Base-by-base conservation (phyloP, 2,329 filamentous ascomycete species). In the Exserohilum rostratum region DNA sequence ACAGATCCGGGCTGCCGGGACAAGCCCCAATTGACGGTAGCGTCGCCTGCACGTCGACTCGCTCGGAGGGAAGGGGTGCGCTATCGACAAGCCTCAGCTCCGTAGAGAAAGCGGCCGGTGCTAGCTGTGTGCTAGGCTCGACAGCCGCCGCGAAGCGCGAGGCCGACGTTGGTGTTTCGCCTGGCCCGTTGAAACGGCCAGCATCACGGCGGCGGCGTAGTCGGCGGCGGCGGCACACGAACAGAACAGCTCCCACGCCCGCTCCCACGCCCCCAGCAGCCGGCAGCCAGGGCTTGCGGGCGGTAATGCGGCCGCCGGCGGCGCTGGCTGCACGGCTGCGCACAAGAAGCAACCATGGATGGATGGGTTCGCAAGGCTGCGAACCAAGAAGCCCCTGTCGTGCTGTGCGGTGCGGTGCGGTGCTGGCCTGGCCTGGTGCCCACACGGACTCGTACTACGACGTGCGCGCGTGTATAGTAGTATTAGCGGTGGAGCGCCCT, bases 21-120 rank as follows among this genome's bases (percentile, higher is more conserved):
- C 44, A 58, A 33, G 58, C 58, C 57, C 65, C 63, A 57, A 61
- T 50, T 50, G 57, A 62, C 55, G 61, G 62, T 64, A 66, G 63
- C 61, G 61, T 53, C 48, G 58, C 55, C 49, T 58, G 45, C 57
- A 55, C 22, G 30, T 64, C 56, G 50, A 62, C 51, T 46, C 52
- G 53, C 43, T 39, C 38, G 22, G 38, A 46, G 45, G 37, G n/a
- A n/a, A n/a, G n/a, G n/a, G n/a, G n/a, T n/a, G n/a, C 46, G 40
- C 46, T 49, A 50, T 48, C 38, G 25, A 46, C 49, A 55, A 54
- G 55, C 55, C 54, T 58, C 59, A 61, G 54, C 22, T 58, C 53
- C 50, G 40, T 38, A 50, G 55, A n/a, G n/a, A n/a, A n/a, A n/a
- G n/a, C n/a, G n/a, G n/a, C n/a, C n/a, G n/a, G n/a, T n/a, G n/a